phyloP scores from a whole-genome alignment of 1,284 basidiomycete species.

The Marasmius sp. region DNA sequence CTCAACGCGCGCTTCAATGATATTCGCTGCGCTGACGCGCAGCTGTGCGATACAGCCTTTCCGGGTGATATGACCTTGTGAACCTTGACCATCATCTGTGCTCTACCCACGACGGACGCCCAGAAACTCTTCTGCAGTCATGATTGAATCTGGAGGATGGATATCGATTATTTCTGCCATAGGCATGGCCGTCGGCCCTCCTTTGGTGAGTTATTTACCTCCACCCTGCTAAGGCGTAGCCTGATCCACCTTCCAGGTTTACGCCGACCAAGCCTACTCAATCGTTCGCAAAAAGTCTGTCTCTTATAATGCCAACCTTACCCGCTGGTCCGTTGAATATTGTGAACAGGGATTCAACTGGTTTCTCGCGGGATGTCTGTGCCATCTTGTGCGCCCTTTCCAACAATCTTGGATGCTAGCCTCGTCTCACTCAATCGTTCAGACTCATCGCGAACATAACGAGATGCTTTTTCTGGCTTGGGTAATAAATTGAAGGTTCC shows the following conservation, averaged over 20 bases:
- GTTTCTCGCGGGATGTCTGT: slow-evolving; percentile 83
- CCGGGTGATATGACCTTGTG: too few relatives aligned
- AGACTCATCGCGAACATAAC: slow-evolving; percentile 82
- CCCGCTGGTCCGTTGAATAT: not conserved
- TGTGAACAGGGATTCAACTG: slow-evolving; percentile 68
- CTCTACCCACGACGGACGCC: slow-evolving; percentile 14
- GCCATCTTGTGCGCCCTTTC: slow-evolving; percentile 65
- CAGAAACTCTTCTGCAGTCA: not conserved
- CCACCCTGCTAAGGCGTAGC: not conserved
- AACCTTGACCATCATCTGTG: not conserved
- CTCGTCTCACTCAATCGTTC: slow-evolving; percentile 3
- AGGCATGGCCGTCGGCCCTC: slow-evolving; percentile 74
- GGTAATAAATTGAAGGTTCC: slow-evolving; percentile 29
- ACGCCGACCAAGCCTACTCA: slow-evolving; percentile 75
- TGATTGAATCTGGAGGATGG: slow-evolving; percentile 35
- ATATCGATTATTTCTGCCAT: slow-evolving; percentile 57
- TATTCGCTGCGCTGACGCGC: not conserved
- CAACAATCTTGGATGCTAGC: slow-evolving; percentile 7
- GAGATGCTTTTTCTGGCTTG: slow-evolving; percentile 87
- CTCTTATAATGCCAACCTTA: not conserved
- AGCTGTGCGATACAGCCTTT: not conserved
- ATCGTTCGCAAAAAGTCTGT: slow-evolving; percentile 70
- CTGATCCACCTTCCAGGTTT: slow-evolving; percentile 44
- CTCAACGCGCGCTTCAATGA: not conserved
- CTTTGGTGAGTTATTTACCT: slow-evolving; percentile 45